Percentiles rank a stretch among this genome's conserved stretches.
phyloP scores from a whole-genome alignment of 2,329 filamentous ascomycete species.

The Exutisphaerella laricina region DNA sequence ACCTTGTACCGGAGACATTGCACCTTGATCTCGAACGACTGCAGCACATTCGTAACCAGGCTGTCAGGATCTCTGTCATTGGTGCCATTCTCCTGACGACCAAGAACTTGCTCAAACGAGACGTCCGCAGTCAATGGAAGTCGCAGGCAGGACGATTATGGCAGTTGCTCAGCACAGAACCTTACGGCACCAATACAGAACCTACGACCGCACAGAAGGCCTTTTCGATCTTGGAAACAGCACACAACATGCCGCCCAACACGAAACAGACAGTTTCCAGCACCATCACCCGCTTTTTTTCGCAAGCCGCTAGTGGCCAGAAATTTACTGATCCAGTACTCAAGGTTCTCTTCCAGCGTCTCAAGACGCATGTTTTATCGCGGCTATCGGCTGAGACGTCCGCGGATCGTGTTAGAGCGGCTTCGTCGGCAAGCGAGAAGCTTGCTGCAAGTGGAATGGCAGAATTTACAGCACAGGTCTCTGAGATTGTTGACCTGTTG shows the following conservation, averaged over 20 bases:
- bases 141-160: constrained; percentile 66
- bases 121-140: constrained; percentile 73
- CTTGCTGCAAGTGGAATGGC: constrained; percentile 64
- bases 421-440: constrained; percentile 63
- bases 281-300: constrained; percentile 46
- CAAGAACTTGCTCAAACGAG: constrained; percentile 77
- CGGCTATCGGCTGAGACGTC: constrained; percentile 61
- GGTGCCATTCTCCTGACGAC: constrained; percentile 71
- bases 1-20: constrained; percentile 66
- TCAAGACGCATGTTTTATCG: constrained; percentile 61
- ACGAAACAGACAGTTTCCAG: constrained; percentile 41
- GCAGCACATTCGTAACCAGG: constrained; percentile 50
- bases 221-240: constrained; percentile 45
- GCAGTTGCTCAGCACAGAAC: constrained; percentile 58
- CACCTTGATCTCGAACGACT: constrained; percentile 63
- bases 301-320: constrained; percentile 41
- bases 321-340: constrained; percentile 56
- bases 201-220: constrained; percentile 37
- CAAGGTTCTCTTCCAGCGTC: constrained; percentile 61
- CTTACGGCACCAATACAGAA: constrained; percentile 43
- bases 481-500: constrained; percentile 64
- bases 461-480: constrained; percentile 65
- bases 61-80: constrained; percentile 63
- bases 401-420: constrained; percentile 64
- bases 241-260: constrained; percentile 45